phyloP scores from a whole-genome alignment of 345 rosid species.

The Sisymbrium altissimum region DNA sequence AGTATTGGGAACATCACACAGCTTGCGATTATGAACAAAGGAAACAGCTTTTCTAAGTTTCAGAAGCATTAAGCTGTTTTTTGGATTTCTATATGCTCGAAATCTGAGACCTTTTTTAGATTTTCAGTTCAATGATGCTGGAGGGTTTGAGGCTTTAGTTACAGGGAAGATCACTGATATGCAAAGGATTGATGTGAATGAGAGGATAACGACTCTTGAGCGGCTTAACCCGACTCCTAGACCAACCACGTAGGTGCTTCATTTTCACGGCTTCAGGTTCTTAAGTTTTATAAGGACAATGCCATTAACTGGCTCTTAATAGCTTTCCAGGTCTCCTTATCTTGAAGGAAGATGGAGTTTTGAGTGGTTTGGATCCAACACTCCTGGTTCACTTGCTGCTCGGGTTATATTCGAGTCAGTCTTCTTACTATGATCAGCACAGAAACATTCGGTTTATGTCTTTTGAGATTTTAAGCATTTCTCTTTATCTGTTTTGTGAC shows the following conservation, averaged over 20 bases:
- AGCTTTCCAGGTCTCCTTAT: slow-evolving; percentile 85
- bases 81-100: not conserved
- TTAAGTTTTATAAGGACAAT: not conserved
- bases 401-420: slow-evolving; percentile 65
- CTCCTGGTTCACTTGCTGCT: slow-evolving; percentile 67
- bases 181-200: slow-evolving; percentile 84
- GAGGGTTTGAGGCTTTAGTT: slow-evolving; percentile 78
- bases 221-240: slow-evolving; percentile 91
- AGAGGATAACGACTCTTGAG: slow-evolving; percentile 76
- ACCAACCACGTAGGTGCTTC: slow-evolving; percentile 80
- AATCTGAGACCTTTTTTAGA: not conserved
- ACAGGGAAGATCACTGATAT: slow-evolving; percentile 67
- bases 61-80: not conserved
- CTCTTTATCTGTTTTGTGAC: not conserved
- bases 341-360: slow-evolving; percentile 92
- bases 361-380: slow-evolving; percentile 88
- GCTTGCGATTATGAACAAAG: not conserved
- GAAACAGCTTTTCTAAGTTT: not conserved
- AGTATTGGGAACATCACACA: not conserved
- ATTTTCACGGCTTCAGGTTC: not conserved
- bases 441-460: not conserved
- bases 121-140: slow-evolving; percentile 80
- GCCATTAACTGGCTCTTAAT: slow-evolving; percentile 42
- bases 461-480: not conserved
- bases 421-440: slow-evolving; percentile 1